Conservation (phyloP, 768 basidiomycete genomes). For the Mycena galopus region DNA sequence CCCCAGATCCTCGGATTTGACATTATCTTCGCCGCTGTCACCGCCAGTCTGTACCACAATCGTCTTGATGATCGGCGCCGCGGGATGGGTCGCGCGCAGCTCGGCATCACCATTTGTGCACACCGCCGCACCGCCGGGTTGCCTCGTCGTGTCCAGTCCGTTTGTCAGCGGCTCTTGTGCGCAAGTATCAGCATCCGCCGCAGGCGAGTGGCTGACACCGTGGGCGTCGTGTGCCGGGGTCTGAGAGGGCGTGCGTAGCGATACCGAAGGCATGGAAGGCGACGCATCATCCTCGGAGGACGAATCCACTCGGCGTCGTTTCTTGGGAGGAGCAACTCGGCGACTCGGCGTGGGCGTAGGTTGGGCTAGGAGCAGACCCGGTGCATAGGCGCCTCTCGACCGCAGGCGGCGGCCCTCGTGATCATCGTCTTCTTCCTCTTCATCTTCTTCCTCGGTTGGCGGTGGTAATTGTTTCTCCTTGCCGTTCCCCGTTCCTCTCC, state of each 20-base stretch:
- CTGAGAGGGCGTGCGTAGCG: constrained; percentile 12
- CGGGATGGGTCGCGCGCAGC: constrained; percentile 18
- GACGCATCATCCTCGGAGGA: constrained; percentile 46
- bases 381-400: constrained; percentile 24
- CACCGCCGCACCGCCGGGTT: constrained; percentile 25
- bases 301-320: constrained; percentile 60
- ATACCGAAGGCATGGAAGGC: constrained; percentile 23
- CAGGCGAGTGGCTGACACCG: background rate
- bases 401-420: constrained; percentile 17
- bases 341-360: constrained; percentile 29
- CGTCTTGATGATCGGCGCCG: constrained; percentile 36
- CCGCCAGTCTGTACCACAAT: constrained; percentile 36
- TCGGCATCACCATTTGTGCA: constrained; percentile 9
- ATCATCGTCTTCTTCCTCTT: constrained; percentile 24
- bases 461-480: constrained; percentile 31
- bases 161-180: constrained; percentile 22
- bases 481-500: constrained; percentile 32
- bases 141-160: constrained; percentile 22
- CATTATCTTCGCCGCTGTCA: constrained; percentile 44
- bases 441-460: constrained; percentile 24
- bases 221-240: too few species aligned
- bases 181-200: constrained; percentile 35
- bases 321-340: constrained; percentile 49
- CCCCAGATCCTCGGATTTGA: constrained; percentile 67
- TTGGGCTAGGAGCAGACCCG: constrained; percentile 21